Evolutionary conservation across 257 asterid genomes (phyloP).

Genomic region (Plantago elongata): DNA sequence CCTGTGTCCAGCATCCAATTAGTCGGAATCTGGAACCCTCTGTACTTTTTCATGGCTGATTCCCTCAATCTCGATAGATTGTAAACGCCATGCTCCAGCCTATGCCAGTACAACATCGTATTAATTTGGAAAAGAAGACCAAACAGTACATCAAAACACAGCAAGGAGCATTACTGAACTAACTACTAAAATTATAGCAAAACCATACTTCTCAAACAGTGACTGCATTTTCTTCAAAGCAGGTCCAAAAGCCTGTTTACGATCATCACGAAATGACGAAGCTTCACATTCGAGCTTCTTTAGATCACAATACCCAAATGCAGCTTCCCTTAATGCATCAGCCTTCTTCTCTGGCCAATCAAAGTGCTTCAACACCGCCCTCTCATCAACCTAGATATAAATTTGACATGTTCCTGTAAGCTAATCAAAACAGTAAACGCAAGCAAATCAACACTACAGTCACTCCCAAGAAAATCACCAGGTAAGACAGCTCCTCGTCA

Average conservation of each 20-base stretch:
- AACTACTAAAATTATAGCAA: not conserved
- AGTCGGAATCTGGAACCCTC: slow-evolving; percentile 58
- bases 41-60: slow-evolving; percentile 57
- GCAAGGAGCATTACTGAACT: not conserved
- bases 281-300: slow-evolving; percentile 68
- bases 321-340: slow-evolving; percentile 86
- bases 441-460: not conserved
- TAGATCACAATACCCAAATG: slow-evolving; percentile 69
- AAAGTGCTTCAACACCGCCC: slow-evolving; percentile 87
- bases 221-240: slow-evolving; percentile 73
- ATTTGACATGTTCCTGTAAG: not conserved
- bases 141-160: no score
- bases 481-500: slow-evolving; percentile 68
- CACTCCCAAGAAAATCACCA: slow-evolving; percentile 33
- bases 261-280: slow-evolving; percentile 51
- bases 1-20: slow-evolving; percentile 87
- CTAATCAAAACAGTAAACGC: not conserved
- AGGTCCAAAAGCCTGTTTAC: slow-evolving; percentile 48
- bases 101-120: slow-evolving; percentile 20
- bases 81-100: slow-evolving; percentile 71
- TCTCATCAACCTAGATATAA: slow-evolving; percentile 57
- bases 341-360: slow-evolving; percentile 90
- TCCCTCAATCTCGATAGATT: slow-evolving; percentile 71
- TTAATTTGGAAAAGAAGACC: not conserved
- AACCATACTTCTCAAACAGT: slow-evolving; percentile 44